Evolutionary conservation across 2,329 filamentous ascomycete species (phyloP), one percentile per base, ranked within the genome.

Genomic region (Raffaelea ambrosiae): DNA sequence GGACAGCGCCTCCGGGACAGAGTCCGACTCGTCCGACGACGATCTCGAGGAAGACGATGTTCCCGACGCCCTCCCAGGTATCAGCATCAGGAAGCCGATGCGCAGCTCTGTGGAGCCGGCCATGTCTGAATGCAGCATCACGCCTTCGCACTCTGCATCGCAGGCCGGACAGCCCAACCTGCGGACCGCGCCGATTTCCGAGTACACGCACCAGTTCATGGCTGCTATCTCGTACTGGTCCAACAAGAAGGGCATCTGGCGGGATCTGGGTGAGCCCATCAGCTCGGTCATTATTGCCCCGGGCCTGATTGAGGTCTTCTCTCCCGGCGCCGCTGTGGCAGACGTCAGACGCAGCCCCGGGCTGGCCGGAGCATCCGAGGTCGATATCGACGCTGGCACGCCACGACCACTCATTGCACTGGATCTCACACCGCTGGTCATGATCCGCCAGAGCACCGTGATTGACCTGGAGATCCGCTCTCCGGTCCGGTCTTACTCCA

Each of bases 381-480:
- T 56, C 40, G 53, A 58, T 38, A 49, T 55, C 23, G 59, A 63
- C 11, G 61, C 64, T 31, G 57, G 65, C 47, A 51, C 61, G 13
- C 53, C 59, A 14, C 66, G 69, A 33, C 77, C 78, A 4, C 63
- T 83, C 19, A 68, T 84, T 40, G 86, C 84, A 5, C 77, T 96
- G 31, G 88, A 95, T 59, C 79, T 98, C 39, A 97, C 91, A 1
- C 93, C 93, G 1, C 72, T 95, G 35, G 91, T 97, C 8, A 85
- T 90, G 55, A 82, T 97, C 52, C 81, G 91, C 53, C 85, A 91
- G 59, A 93, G 90, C 58, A 98, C 89, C 20, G 87, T 86, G 3
- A 79, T 98, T 29, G 93, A 98, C 62, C 87, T 98, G 47, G 93
- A 94, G 55, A 88, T 98, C 54, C 85, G 89, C 44, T 96, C 91